Conservation (phyloP, 345 rosid species). For the Luvunga scandens region DNA sequence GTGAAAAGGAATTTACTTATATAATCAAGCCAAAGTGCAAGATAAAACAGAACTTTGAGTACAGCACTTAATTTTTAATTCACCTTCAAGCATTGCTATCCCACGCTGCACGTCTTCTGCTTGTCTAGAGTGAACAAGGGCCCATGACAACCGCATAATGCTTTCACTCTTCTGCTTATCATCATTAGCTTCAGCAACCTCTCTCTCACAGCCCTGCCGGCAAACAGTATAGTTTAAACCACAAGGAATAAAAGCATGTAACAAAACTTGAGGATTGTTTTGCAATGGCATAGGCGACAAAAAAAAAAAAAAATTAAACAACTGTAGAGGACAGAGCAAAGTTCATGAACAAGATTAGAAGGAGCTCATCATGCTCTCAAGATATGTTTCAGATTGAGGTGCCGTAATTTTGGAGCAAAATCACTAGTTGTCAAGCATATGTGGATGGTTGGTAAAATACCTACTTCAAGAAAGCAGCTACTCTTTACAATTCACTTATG, state of each 20-base stretch:
- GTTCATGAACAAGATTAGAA: background rate
- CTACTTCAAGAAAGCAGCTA: background rate
- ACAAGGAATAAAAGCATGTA: background rate
- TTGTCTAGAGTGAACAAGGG: slow-evolving; percentile 77
- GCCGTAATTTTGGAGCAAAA: no score
- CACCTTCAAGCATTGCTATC: slow-evolving; percentile 74
- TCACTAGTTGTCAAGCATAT: background rate
- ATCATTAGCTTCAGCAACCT: slow-evolving; percentile 50
- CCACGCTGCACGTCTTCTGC: slow-evolving; percentile 79
- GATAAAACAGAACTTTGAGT: background rate
- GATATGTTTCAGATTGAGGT: no score
- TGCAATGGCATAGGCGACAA: background rate
- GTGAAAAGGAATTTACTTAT: background rate
- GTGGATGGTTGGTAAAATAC: background rate
- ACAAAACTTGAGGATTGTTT: background rate
- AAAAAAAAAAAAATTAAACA: no score
- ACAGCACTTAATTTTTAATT: background rate
- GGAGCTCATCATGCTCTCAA: background rate
- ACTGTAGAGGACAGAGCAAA: background rate
- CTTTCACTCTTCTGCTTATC: slow-evolving; percentile 56
- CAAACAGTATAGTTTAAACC: background rate
- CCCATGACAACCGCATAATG: slow-evolving; percentile 85
- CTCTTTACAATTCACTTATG: no score
- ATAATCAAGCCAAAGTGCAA: background rate
- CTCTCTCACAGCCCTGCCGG: slow-evolving; percentile 85